Base-by-base conservation (phyloP, 2,329 filamentous ascomycete species). In the Pseudogymnoascus sp. region DNA sequence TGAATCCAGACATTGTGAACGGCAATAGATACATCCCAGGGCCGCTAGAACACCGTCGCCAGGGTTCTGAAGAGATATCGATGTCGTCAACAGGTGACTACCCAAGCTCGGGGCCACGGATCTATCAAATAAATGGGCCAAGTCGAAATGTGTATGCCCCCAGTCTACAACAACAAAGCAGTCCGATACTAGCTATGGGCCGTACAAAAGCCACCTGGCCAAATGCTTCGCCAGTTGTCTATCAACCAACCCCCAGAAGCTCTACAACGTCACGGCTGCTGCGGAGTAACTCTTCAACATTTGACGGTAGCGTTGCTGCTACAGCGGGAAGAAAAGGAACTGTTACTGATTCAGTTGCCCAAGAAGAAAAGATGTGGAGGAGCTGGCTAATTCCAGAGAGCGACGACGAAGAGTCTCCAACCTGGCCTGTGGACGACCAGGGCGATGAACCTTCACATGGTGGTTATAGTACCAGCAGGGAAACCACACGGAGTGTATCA, bases 351-450 rank as follows among this genome's bases (percentile, higher is more conserved):
- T 30, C 62, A 12, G 58, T 62, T 3, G 57, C 69, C 8, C 62
- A 64, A 12, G 66, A 71, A 8, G 67, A 71, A 39, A 63, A 70
- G 5, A 61, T 65, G 39, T 71, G 70, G 70, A 62, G 66, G 41
- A 65, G 62, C n/a, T 71, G 69, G 70, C 62, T 68, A 25, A 61
- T 53, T 18, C 18, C 60, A 50, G 15, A 58, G 33, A 47, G 47
- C 7, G 61, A 62, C 9, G 59, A 61, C 8, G 53, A 53, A 36
- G 58, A 50, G 28, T 30, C 36, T 38, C 50, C 14, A n/a, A 47
- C 61, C 11, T 15, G 41, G 30, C 8, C 9, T 5, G 30, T 20
- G 47, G n/a, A 14, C 3, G n/a, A 25, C 18, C 57, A 63, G 41
- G 33, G 28, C 47, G 28, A 33, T 33, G 28, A 53, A 14, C 47